Percentiles rank a stretch among this genome's conserved stretches.
Conservation (phyloP, 2,329 filamentous ascomycete species). For the Tricladium varicosporioides region DNA sequence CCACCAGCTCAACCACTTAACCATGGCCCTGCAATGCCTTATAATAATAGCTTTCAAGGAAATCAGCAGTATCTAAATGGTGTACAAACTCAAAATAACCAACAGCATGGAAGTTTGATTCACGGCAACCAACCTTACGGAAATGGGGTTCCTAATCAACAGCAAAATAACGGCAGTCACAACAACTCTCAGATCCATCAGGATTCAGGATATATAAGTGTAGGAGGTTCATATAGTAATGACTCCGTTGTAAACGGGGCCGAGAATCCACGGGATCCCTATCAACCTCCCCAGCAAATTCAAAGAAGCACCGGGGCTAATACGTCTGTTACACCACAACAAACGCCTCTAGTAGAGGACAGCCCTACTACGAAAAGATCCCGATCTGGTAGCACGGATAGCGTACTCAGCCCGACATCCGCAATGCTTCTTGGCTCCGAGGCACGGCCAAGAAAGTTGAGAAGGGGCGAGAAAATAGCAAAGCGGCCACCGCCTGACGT, state of each 20-base stretch:
- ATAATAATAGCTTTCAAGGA: neutral
- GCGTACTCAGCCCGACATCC: conserved; percentile 29
- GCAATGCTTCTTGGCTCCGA: conserved; percentile 26
- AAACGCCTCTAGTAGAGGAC: neutral
- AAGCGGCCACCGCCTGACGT: conserved; percentile 40
- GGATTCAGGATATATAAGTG: conserved; percentile 33
- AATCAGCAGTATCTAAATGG: conserved; percentile 1
- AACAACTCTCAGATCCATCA: conserved; percentile 18
- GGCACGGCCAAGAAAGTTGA: conserved; percentile 8
- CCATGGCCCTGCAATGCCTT: neutral
- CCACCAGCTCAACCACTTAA: neutral
- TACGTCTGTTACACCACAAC: neutral
- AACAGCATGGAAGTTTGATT: too few species aligned
- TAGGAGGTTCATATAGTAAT: conserved; percentile 29
- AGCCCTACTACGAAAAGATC: neutral
- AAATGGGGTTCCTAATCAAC: conserved; percentile 2
- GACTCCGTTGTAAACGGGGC: conserved; percentile 12
- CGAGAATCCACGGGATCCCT: conserved; percentile 5
- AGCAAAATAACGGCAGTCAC: neutral
- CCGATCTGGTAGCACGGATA: neutral
- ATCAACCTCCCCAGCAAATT: conserved; percentile 2
- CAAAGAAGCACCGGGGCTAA: neutral
- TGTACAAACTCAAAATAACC: too few species aligned
- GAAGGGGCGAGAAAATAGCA: conserved; percentile 22
- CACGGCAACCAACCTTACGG: conserved; percentile 4